Base-by-base conservation (phyloP, 345 rosid genomes). In the Arabidopsis thaliana region DNA sequence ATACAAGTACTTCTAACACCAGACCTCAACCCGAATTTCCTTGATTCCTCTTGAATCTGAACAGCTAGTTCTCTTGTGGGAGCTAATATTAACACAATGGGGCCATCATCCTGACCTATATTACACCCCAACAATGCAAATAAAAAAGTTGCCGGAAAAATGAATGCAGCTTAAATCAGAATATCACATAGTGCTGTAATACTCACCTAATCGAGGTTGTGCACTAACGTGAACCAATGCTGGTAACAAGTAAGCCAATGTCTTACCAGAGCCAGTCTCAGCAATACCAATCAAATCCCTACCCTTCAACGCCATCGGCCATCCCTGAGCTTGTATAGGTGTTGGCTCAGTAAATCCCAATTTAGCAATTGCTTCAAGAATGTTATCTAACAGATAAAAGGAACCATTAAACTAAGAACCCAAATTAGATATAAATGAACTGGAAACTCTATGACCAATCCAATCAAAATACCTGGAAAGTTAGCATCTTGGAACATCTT, bases 221-320 rank as follows among this genome's bases (percentile, higher is more conserved):
- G 97, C 97, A 59, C 79, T 83, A 20, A 95, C 88, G 83, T 95
- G 99, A 33, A 95, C 93, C 82, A 95, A 72, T 22, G 97, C 97
- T 8, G 99, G 99, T 57, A 95, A 82, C 76, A 95, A 74, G 85
- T 92, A 95, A 8, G 99, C 95, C 87, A 92, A 75, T 10, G 99
- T 94, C 87, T 94, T 94, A 38, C 99, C 99, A 71, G 99, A 94
- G 64, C 98, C 99, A 28, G 98, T 92, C 88, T 92, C 99, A 6
- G 98, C 98, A 73, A 95, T 95, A 28, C 98, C 99, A 64, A 95
- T 79, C 58, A 95, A 69, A 83, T 92, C 98, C 71, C 93, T 90
- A 75, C 97, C 96, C 87, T 92, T 92, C 37, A 95, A 81, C 37
- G 98, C 99, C 99, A 95, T 90, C 0, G 99, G 98, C 98, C 97